Conservation (phyloP, 2,329 filamentous ascomycete species). For the Aureobasidium sp. region DNA sequence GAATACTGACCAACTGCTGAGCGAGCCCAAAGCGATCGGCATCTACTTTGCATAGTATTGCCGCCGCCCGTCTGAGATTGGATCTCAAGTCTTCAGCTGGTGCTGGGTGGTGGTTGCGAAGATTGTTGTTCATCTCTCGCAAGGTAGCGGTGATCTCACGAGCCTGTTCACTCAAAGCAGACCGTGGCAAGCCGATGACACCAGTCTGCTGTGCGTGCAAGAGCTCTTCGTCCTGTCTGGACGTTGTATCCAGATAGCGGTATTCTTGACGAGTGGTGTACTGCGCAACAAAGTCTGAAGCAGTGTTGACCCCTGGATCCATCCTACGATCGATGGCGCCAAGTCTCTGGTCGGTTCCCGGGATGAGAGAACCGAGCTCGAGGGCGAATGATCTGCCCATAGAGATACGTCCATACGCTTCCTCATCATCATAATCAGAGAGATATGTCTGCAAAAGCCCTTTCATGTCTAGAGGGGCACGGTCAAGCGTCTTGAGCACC, state of each 20-base stretch:
- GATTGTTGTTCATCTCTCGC: constrained; percentile 63
- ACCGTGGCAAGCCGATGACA: not conserved
- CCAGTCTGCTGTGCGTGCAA: constrained; percentile 5
- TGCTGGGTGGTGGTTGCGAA: constrained; percentile 61
- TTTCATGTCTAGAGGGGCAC: constrained; percentile 89
- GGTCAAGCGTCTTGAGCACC: constrained; percentile 72
- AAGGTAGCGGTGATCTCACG: constrained; percentile 53
- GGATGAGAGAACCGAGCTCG: constrained; percentile 83
- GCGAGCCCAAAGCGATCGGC: constrained; percentile 71
- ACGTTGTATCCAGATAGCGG: constrained; percentile 70
- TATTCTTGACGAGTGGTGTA: constrained; percentile 97
- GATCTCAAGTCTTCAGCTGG: constrained; percentile 70
- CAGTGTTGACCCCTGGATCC: constrained; percentile 74
- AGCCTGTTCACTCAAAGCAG: constrained; percentile 21
- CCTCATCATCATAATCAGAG: constrained; percentile 83
- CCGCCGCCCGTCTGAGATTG: constrained; percentile 75
- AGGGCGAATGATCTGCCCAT: constrained; percentile 89
- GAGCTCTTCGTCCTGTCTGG: constrained; percentile 58
- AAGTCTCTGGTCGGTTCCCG: constrained; percentile 76
- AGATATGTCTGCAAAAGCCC: constrained; percentile 92
- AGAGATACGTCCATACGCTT: constrained; percentile 83
- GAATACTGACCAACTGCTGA: constrained; percentile 84
- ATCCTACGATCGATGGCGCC: constrained; percentile 71
- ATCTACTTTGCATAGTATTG: constrained; percentile 71
- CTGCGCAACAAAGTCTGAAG: constrained; percentile 92